Conservation (phyloP, 2,329 filamentous ascomycete genomes). For the Dothistroma pini region DNA sequence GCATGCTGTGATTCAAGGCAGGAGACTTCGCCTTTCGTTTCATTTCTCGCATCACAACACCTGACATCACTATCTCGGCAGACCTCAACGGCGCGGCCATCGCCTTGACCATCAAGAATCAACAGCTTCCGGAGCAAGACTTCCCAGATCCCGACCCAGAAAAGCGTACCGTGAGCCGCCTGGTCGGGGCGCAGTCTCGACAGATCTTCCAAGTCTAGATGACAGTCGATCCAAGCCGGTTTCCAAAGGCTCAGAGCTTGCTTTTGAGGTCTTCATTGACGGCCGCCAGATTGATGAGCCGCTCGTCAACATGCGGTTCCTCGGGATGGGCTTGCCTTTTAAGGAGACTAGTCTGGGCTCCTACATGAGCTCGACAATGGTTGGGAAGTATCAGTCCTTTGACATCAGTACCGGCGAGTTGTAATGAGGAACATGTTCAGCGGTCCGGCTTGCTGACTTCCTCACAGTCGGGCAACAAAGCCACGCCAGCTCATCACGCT, state of each 20-base stretch:
- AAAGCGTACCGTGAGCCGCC: conserved; percentile 7
- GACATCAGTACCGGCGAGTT: conserved; percentile 7
- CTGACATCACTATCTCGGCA: conserved; percentile 6
- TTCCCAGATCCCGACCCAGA: conserved; percentile 8
- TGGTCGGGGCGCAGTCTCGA: conserved; percentile 14
- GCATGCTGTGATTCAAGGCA: background rate
- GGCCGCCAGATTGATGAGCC: conserved; percentile 13
- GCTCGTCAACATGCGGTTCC: conserved; percentile 1
- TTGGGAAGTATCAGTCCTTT: conserved; percentile 13
- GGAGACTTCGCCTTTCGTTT: background rate
- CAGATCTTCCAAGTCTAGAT: conserved; percentile 14
- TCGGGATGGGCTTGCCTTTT: background rate
- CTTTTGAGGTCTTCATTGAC: conserved; percentile 14
- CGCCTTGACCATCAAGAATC: conserved; percentile 7
- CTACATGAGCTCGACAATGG: conserved; percentile 5
- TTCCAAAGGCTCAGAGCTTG: conserved; percentile 7
- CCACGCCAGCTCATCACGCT: background rate
- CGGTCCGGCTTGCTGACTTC: background rate
- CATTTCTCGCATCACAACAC: background rate
- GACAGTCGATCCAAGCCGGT: background rate
- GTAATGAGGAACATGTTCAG: background rate
- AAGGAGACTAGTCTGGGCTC: conserved; percentile 10
- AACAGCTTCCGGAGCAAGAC: conserved; percentile 11
- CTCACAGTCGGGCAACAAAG: conserved; percentile 10
- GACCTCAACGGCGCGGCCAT: conserved; percentile 9